Evolutionary conservation across 2,329 filamentous ascomycete species (phyloP).

Genomic region (Cladosporium sp.): DNA sequence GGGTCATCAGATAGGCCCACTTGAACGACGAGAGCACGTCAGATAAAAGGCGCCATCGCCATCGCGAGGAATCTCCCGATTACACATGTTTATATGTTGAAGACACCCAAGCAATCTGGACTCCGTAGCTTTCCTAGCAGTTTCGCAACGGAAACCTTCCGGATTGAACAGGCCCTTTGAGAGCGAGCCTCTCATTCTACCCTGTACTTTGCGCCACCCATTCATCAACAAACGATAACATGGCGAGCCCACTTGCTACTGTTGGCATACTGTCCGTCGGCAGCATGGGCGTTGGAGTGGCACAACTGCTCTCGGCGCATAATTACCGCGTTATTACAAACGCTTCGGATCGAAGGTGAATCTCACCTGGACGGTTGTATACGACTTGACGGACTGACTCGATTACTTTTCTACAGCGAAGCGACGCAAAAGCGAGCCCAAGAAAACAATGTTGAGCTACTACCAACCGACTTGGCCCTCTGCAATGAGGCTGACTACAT

Average conservation of each 20-base stretch:
- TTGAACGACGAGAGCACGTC: no score
- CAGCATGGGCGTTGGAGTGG: constrained; percentile 61
- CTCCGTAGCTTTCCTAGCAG: no score
- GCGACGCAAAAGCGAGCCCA: constrained; percentile 40
- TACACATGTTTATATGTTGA: no score
- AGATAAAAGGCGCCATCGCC: no score
- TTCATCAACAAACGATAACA: background rate
- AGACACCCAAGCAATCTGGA: no score
- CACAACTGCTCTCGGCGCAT: constrained; percentile 53
- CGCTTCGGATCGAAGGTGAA: constrained; percentile 51
- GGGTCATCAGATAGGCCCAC: no score
- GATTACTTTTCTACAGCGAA: constrained; percentile 21
- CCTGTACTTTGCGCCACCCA: no score
- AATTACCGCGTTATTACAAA: constrained; percentile 57
- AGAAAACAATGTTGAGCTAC: constrained; percentile 32
- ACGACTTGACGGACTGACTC: background rate
- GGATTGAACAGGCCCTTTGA: no score
- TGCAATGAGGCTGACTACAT: constrained; percentile 41
- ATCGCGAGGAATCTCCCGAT: no score
- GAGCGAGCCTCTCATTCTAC: no score
- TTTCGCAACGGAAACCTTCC: no score
- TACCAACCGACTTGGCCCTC: constrained; percentile 36
- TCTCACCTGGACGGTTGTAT: constrained; percentile 1
- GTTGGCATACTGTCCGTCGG: constrained; percentile 60
- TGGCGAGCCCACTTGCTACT: constrained; percentile 28